Evolutionary conservation across 2,329 filamentous ascomycete species (phyloP), one percentile per base, ranked within the genome.

Genomic region (Colletotrichum eleusines): DNA sequence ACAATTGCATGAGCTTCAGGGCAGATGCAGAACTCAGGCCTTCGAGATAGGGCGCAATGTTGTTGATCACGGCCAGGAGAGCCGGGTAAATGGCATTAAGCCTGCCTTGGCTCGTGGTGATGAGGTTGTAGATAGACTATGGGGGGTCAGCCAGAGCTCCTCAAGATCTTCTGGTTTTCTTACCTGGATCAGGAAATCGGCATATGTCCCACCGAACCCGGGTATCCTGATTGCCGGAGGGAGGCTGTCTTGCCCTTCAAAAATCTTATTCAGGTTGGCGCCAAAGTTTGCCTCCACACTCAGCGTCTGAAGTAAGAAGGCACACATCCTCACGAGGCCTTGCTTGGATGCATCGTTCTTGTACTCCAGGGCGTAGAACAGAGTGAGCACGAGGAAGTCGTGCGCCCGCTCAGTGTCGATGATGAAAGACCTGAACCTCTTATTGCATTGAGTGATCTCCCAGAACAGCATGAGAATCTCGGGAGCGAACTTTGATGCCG

Each of bases 381-480:
- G 84, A 50, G 97, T 90, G 26, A 98, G 85, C 16, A 98, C 89
- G 62, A 98, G 87, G 80, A 98, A 98, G 79, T 99, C 96, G 77
- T 98, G 94, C 0, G 93, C 94, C 64, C 95, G 88, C 77, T 96
- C 94, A 0, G 96, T 98, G 76, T 99, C 96, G 73, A 98, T 95
- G 76, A 99, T 96, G 81, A 98, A 99, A 1, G 94, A 94, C 40
- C 96, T 89, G 82, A 99, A 99, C 70, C 95, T 89, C 82, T 97
- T 98, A 82, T 99, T 99, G 86, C 95, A 98, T 81, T 99, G 96
- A 5, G 96, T 90, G 46, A 94, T 90, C 83, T 99, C 96, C 96
- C 96, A 99, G 78, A 98, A 98, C 2, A 99, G 86, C 88, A 98
- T 96, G 66, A 98, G 91, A 84, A 97, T 97, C 81, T 99, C 96